Base-by-base conservation (phyloP, 805 yeast species). In the Myxozyma neotropica region DNA sequence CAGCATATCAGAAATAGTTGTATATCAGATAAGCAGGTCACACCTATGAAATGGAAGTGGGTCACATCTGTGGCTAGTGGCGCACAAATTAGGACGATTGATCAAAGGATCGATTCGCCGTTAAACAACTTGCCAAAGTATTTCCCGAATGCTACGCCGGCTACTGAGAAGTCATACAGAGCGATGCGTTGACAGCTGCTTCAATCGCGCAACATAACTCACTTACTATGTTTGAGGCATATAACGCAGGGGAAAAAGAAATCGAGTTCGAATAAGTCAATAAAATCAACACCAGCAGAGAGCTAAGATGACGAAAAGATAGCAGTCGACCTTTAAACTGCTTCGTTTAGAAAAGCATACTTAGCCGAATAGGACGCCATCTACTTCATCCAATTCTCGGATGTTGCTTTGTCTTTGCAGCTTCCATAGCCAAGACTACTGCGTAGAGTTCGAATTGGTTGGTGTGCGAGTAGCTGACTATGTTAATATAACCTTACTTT, bases 11-110 rank as follows among this genome's bases (percentile, higher is more conserved):
- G 35, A n/a, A 23, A 15, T 13, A 27, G 12, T 10, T 21, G 29
- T 8, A 12, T 35, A 7, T 10, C 29, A 17, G 27, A 21, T 17
- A 31, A 23, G 19, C 24, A 33, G 12, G 19, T 26, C 29, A 15
- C 36, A 12, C 40, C 15, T 8, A 17, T 17, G 40, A 27, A 35
- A 31, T 47, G 51, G 51, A 47, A 33, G 29, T 47, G 51, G 51
- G 15, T 23, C 17, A 8, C 19, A 13, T 10, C 47, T 17, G 17
- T 43, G 3, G 31, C 19, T 17, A 43, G 31, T 23, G 47, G 23
- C 13, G 13, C 23, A 13, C 47, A 12, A 15, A 4, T 26, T 23
- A 21, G 31, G n/a, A 10, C 21, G 21, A 19, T 19, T 38, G 43
- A 38, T 38, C 17, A 38, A 38, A 19, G 21, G n/a, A 10, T 17